These are phyloP conservation scores for Trichoderma atrobrunneum DNA, from an alignment of 2,329 filamentous ascomycete species.

Conservation along the genomic window DNA sequence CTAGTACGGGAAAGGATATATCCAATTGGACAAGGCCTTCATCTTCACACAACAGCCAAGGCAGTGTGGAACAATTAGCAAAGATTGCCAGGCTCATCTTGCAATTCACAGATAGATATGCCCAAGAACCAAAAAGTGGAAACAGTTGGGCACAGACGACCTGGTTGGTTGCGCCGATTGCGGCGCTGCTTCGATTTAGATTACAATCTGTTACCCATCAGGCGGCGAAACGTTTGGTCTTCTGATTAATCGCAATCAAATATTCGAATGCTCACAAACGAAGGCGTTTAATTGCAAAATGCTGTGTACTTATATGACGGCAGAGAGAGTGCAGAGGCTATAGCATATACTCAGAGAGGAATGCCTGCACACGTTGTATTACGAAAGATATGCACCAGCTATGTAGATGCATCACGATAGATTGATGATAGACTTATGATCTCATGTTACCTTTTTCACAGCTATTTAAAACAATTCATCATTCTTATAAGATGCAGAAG, in stretches of 20 bases:
- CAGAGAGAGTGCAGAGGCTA: not conserved
- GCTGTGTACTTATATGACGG: not conserved
- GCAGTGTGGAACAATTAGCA: not conserved
- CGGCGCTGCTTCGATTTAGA: not conserved
- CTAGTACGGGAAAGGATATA: not conserved
- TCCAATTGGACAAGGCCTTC: not conserved
- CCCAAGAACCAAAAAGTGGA: not conserved
- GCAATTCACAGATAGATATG: constrained; percentile 12
- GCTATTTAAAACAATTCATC: not conserved
- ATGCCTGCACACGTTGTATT: not conserved
- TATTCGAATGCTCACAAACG: not conserved
- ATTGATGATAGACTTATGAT: not conserved
- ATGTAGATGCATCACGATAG: not conserved
- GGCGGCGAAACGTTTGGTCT: not conserved
- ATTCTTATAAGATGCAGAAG: not conserved
- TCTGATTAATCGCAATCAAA: not conserved
- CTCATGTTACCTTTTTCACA: not conserved
- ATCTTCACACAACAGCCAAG: not conserved
- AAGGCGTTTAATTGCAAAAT: accelerated
- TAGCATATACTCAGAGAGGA: not conserved
- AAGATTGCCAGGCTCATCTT: constrained; percentile 12
- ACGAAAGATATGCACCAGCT: not conserved
- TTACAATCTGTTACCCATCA: not conserved
- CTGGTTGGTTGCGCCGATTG: constrained; percentile 1
- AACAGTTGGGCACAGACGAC: constrained; percentile 5